These are phyloP conservation scores for Cladosporium cucumerinum DNA, from an alignment of 2,329 filamentous ascomycete species.

Conservation along the genomic window DNA sequence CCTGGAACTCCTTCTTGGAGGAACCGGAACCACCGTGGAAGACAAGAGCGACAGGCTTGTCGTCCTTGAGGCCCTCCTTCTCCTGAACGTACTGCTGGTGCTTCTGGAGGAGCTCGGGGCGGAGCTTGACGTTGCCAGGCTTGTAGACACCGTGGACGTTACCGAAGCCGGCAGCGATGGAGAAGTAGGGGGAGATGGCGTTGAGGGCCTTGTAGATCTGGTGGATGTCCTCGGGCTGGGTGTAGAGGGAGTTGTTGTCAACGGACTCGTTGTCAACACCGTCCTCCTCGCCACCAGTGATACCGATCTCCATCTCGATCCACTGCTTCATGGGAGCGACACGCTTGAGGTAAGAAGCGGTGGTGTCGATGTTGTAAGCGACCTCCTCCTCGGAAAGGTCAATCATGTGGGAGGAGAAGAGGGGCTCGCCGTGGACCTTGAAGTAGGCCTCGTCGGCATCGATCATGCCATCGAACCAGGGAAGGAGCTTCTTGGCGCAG, in stretches of 20 bases:
- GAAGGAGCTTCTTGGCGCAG: constrained; percentile 98
- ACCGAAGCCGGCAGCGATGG: constrained; percentile 95
- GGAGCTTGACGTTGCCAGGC: constrained; percentile 93
- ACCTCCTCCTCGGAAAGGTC: constrained; percentile 91
- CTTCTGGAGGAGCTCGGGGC: constrained; percentile 93
- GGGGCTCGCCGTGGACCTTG: constrained; percentile 86
- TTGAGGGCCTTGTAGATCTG: constrained; percentile 83
- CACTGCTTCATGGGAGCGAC: constrained; percentile 97
- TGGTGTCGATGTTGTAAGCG: constrained; percentile 87
- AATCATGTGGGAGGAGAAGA: constrained; percentile 98
- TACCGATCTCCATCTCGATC: constrained; percentile 97
- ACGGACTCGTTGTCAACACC: constrained; percentile 98
- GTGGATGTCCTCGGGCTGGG: constrained; percentile 94
- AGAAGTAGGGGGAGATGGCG: constrained; percentile 92
- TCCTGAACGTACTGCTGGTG: constrained; percentile 90
- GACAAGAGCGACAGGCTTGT: constrained; percentile 97
- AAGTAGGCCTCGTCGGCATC: constrained; percentile 93
- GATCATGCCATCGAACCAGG: constrained; percentile 95
- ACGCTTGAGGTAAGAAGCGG: constrained; percentile 88
- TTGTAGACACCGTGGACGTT: constrained; percentile 99
- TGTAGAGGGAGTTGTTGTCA: constrained; percentile 96
- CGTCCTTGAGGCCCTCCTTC: constrained; percentile 65
- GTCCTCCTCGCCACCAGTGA: constrained; percentile 96
- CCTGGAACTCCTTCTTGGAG: constrained; percentile 81
- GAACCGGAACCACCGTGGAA: constrained; percentile 98